A percentile compares a stretch with the other conserved stretches of the same genome.
Evolutionary conservation across 371 early-diverging fungal species (phyloP).

Genomic region (Apophysomyces ossiformis): DNA sequence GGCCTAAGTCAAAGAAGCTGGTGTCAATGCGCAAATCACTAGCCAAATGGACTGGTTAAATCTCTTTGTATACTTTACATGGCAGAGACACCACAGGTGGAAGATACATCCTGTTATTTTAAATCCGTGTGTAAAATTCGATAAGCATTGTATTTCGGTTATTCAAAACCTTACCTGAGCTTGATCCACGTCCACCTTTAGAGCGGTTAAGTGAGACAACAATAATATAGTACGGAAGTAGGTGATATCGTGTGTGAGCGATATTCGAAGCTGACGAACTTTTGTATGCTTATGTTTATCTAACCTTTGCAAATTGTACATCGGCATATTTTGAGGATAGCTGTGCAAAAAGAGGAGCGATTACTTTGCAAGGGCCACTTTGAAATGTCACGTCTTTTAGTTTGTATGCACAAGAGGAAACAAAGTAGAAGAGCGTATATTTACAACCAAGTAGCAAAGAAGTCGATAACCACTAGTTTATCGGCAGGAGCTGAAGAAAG

Average conservation of each 20-base stretch:
- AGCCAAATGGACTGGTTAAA: too few species aligned
- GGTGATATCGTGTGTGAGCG: not conserved
- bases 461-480: conserved; percentile 60
- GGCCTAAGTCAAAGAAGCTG: conserved; percentile 41
- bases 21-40: not conserved
- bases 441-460: conserved; percentile 63
- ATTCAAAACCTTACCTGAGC: conserved; percentile 27
- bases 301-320: conserved; percentile 63
- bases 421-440: not conserved
- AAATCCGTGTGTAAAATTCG: too few species aligned
- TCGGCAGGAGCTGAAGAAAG: conserved; percentile 26
- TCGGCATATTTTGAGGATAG: conserved; percentile 56
- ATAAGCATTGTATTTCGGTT: too few species aligned
- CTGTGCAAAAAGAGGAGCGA: conserved; percentile 61
- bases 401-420: not conserved
- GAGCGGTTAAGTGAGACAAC: not conserved
- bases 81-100: conserved; percentile 33
- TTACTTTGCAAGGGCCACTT: conserved; percentile 64
- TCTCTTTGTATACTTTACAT: conserved; percentile 39
- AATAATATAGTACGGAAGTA: not conserved
- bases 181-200: conserved; percentile 64
- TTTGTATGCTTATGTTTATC: not conserved
- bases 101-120: conserved; percentile 32
- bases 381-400: not conserved
- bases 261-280: too few species aligned